Conservation (phyloP, 2,329 filamentous ascomycete species). For the Fusarium sambucinum region DNA sequence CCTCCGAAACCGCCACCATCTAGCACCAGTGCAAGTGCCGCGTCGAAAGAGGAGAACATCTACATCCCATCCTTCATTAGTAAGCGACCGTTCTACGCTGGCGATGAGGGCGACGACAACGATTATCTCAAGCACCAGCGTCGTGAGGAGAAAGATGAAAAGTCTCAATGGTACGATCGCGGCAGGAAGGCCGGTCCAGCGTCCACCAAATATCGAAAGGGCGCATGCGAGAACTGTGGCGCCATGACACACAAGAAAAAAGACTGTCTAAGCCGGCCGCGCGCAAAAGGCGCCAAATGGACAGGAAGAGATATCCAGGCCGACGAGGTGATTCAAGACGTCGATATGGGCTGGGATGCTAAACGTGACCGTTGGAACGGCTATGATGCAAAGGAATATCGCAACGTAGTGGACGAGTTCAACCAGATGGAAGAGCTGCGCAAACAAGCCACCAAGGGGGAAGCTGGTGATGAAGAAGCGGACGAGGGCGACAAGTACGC, state of each 20-base stretch:
- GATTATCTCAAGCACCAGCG: slow-evolving; percentile 98
- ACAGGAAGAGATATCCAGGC: slow-evolving; percentile 94
- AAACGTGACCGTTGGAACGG: slow-evolving; percentile 98
- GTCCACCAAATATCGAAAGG: slow-evolving; percentile 96
- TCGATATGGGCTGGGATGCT: slow-evolving; percentile 93
- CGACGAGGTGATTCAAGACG: slow-evolving; percentile 87
- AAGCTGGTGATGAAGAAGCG: slow-evolving; percentile 63
- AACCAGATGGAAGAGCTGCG: slow-evolving; percentile 84
- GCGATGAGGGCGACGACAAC: slow-evolving; percentile 78
- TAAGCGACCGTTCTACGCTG: slow-evolving; percentile 96
- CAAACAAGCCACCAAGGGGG: slow-evolving; percentile 63
- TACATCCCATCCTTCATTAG: slow-evolving; percentile 99
- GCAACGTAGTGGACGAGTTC: slow-evolving; percentile 88
- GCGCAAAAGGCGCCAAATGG: slow-evolving; percentile 91
- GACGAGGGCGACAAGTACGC: slow-evolving; percentile 82
- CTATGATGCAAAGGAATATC: slow-evolving; percentile 91
- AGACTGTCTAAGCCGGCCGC: slow-evolving; percentile 89
- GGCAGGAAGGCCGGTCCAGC: slow-evolving; percentile 86
- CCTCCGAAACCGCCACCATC: slow-evolving; percentile 52
- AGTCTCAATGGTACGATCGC: slow-evolving; percentile 92
- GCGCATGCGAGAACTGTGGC: slow-evolving; percentile 98
- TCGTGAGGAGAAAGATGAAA: slow-evolving; percentile 69
- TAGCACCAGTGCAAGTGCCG: slow-evolving; percentile 56
- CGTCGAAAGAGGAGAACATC: slow-evolving; percentile 90
- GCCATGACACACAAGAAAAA: slow-evolving; percentile 96